Conservation (phyloP, 1,139 yeast species). For the Blastobotrys raffinosifermentans region DNA sequence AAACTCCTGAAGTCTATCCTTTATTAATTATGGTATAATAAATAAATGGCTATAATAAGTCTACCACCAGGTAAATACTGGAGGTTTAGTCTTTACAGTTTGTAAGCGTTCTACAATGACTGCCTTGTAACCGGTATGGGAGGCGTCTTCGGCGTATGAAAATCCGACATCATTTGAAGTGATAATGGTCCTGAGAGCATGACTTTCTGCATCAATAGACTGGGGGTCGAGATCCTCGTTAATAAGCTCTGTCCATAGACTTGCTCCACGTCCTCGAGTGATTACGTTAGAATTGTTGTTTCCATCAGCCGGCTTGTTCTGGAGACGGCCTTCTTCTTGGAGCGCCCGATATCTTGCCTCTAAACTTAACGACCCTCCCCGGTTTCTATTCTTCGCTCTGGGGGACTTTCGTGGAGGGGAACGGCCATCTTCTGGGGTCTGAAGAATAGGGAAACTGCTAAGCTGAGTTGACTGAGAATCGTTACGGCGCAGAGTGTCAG, state of each 20-base stretch:
- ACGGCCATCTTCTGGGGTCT: not conserved
- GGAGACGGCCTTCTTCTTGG: slow-evolving; percentile 11
- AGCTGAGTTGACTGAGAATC: slow-evolving; percentile 1
- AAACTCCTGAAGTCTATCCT: not conserved
- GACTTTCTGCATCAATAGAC: slow-evolving; percentile 3
- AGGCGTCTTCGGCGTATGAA: slow-evolving; percentile 29
- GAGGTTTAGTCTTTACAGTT: slow-evolving; percentile 50
- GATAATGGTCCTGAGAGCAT: slow-evolving; percentile 8
- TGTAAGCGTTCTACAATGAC: slow-evolving; percentile 62
- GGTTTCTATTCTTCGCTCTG: slow-evolving; percentile 5
- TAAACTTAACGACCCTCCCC: slow-evolving; percentile 22
- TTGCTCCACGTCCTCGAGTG: slow-evolving; percentile 9
- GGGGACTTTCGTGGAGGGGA: slow-evolving; percentile 1
- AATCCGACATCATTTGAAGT: slow-evolving; percentile 26
- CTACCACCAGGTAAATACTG: slow-evolving; percentile 68
- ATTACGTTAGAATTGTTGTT: slow-evolving; percentile 4
- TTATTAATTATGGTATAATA: not conserved
- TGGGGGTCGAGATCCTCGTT: slow-evolving; percentile 7
- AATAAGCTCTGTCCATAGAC: slow-evolving; percentile 14
- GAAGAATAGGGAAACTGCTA: slow-evolving; percentile 9
- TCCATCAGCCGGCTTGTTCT: slow-evolving; percentile 5
- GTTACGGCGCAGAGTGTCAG: slow-evolving; percentile 1
- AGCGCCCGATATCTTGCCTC: slow-evolving; percentile 25
- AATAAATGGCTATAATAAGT: not conserved
- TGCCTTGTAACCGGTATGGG: slow-evolving; percentile 25